phyloP scores from a whole-genome alignment of 129 eudicot species.

The Flaveria sonorensis region DNA sequence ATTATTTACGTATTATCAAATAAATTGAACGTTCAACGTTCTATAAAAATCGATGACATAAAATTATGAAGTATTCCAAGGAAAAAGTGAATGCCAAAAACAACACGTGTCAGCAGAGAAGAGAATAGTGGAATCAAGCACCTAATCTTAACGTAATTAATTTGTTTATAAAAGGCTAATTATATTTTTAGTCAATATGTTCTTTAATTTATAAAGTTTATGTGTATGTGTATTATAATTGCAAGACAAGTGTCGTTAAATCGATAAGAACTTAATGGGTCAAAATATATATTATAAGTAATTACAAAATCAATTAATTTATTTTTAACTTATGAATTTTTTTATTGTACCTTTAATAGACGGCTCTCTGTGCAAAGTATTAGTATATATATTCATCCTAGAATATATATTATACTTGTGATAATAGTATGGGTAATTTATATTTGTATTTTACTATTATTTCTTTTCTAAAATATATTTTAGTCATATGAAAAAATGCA shows the following conservation, averaged over 20 bases:
- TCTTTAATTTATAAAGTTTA: neutral
- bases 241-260: constrained; percentile 1
- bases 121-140: constrained; percentile 17
- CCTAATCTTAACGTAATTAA: constrained; percentile 2
- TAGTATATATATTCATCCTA: too few relatives aligned
- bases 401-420: too few relatives aligned
- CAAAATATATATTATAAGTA: neutral
- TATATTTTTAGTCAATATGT: neutral
- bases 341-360: too few relatives aligned
- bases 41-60: neutral
- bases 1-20: neutral
- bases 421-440: too few relatives aligned
- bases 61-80: neutral
- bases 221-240: neutral
- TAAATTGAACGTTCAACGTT: neutral
- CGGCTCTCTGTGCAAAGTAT: too few relatives aligned
- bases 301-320: neutral
- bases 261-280: neutral
- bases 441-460: too few relatives aligned
- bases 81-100: neutral
- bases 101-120: constrained; percentile 12
- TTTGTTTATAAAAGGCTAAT: neutral
- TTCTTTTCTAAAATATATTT: too few relatives aligned
- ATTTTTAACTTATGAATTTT: too few relatives aligned
- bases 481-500: too few relatives aligned